Conservation (phyloP, 768 basidiomycete genomes). For the Trichaptum fuscoviolaceum region DNA sequence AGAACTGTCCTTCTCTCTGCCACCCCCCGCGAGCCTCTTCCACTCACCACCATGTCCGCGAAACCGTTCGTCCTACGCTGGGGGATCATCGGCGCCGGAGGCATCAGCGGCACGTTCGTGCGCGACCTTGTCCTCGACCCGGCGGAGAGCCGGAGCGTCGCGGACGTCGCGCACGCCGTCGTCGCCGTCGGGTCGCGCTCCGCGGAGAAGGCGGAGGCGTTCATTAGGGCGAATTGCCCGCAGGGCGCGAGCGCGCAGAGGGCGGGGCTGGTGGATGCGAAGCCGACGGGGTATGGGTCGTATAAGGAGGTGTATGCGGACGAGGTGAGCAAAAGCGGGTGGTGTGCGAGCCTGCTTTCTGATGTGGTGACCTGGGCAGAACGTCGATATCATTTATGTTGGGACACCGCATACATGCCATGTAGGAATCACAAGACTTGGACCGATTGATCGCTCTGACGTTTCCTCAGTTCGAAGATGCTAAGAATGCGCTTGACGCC, state of each 20-base stretch:
- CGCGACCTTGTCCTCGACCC: constrained; percentile 15
- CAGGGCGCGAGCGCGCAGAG: constrained; percentile 9
- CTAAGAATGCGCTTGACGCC: constrained; percentile 13
- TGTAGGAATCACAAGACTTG: not conserved
- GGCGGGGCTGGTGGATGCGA: constrained; percentile 2
- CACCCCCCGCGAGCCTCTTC: too few species aligned
- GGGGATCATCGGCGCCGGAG: constrained; percentile 13
- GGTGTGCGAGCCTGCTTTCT: constrained; percentile 1
- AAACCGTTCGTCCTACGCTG: constrained; percentile 12
- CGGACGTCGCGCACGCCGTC: constrained; percentile 11
- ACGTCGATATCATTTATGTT: constrained; percentile 18
- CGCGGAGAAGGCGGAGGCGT: constrained; percentile 8
- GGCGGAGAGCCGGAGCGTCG: constrained; percentile 3
- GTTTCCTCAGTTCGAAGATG: constrained; percentile 9
- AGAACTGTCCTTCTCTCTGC: not conserved
- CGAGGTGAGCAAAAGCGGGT: constrained; percentile 6
- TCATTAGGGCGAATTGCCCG: constrained; percentile 11
- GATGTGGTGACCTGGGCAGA: not conserved
- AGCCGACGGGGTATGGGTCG: constrained; percentile 7
- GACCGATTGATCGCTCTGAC: not conserved
- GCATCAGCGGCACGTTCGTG: constrained; percentile 9
- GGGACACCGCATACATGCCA: constrained; percentile 17
- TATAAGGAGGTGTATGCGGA: constrained; percentile 12
- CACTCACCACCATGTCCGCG: not conserved
- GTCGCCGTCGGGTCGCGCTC: constrained; percentile 11